phyloP scores from a whole-genome alignment of 2,329 filamentous ascomycete species.

The Ceratocystis lukuohia region DNA sequence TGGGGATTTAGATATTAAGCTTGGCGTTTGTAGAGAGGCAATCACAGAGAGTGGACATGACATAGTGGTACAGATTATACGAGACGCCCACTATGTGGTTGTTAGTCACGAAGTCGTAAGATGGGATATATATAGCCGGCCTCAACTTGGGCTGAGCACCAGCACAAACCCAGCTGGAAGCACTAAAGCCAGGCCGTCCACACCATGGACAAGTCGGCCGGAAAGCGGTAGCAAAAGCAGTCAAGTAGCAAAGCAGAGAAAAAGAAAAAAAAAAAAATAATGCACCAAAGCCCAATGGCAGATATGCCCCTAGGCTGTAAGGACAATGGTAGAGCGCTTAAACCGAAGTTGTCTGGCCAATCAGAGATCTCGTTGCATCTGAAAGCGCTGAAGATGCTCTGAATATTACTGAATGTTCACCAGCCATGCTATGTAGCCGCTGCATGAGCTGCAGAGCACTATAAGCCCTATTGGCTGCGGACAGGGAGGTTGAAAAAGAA shows the following conservation, averaged over 20 bases:
- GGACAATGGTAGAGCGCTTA: background rate
- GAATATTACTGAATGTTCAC: background rate
- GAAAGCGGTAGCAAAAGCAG: background rate
- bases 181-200: background rate
- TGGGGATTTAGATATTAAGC: background rate
- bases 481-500: too few species aligned
- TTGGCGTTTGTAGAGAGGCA: background rate
- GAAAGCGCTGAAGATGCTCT: background rate
- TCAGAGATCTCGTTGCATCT: background rate
- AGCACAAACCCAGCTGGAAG: background rate
- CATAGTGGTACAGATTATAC: background rate
- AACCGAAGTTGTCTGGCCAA: background rate
- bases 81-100: background rate
- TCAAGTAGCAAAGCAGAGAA: background rate
- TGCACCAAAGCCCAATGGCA: constrained; percentile 23
- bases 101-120: background rate
- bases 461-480: too few species aligned
- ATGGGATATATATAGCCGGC: background rate
- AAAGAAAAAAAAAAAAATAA: background rate
- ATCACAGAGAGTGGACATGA: background rate
- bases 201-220: background rate
- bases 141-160: constrained; percentile 22
- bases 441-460: too few species aligned
- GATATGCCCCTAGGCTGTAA: too few species aligned
- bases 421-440: background rate